Conservation (phyloP, 2,329 filamentous ascomycete genomes). For the Bipolaris oryzae region DNA sequence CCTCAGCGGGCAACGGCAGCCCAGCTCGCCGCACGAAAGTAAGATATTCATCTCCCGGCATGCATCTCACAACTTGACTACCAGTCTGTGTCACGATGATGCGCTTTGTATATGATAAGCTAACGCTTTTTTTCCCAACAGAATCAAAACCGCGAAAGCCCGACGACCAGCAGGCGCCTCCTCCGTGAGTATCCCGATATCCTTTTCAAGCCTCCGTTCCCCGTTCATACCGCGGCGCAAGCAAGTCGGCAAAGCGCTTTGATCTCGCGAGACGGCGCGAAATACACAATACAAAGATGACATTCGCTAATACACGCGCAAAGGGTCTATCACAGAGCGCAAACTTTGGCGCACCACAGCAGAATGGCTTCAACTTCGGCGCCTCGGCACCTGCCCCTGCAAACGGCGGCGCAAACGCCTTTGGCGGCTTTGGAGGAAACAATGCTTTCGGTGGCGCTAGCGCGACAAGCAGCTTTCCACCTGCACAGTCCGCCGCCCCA, state of each 20-base stretch:
- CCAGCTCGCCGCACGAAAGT: constrained; percentile 62
- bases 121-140: constrained; percentile 28
- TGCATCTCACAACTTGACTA: not conserved
- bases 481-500: constrained; percentile 32
- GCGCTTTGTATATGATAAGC: constrained; percentile 16
- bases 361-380: constrained; percentile 32
- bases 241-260: constrained; percentile 14
- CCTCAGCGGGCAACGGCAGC: constrained; percentile 60
- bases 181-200: constrained; percentile 33
- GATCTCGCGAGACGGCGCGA: constrained; percentile 14
- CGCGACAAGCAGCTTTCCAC: constrained; percentile 42
- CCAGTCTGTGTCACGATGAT: not conserved
- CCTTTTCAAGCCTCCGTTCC: constrained; percentile 8
- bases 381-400: constrained; percentile 26
- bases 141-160: constrained; percentile 37
- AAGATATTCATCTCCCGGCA: constrained; percentile 44
- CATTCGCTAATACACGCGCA: constrained; percentile 26
- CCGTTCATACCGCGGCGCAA: constrained; percentile 6
- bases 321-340: constrained; percentile 32
- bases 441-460: constrained; percentile 24
- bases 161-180: constrained; percentile 32
- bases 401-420: constrained; percentile 17
- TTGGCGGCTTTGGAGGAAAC: constrained; percentile 13
- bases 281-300: constrained; percentile 15
- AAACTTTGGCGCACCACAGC: constrained; percentile 27